phyloP scores from a whole-genome alignment of 1,139 yeast species.

The Diutina catenulata region DNA sequence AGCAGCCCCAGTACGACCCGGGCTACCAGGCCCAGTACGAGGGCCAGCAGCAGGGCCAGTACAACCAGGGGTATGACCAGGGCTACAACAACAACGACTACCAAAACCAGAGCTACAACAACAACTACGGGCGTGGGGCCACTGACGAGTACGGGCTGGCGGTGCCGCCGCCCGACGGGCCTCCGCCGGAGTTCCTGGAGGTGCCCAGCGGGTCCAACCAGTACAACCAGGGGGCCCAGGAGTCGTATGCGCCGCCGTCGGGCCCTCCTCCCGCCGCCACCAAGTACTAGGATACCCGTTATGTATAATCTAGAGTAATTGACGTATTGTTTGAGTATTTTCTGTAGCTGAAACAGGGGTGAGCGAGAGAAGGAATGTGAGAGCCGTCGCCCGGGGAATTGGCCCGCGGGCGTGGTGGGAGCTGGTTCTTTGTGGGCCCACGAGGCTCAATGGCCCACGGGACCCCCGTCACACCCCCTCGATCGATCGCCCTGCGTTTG shows the following conservation, averaged over 20 bases:
- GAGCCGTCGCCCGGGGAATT: too few relatives aligned
- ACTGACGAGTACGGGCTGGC: too few relatives aligned
- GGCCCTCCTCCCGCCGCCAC: slow-evolving; percentile 5
- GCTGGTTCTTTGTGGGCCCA: too few relatives aligned
- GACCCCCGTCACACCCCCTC: too few relatives aligned
- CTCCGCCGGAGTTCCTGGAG: background rate
- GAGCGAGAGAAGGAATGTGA: too few relatives aligned
- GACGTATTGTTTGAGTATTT: background rate
- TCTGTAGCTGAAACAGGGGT: too few relatives aligned
- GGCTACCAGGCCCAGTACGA: too few relatives aligned
- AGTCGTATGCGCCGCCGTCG: slow-evolving; percentile 1
- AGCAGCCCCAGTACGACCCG: background rate
- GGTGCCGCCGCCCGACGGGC: background rate
- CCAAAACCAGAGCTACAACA: background rate
- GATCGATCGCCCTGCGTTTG: too few relatives aligned
- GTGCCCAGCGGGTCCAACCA: background rate
- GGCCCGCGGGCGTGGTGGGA: too few relatives aligned
- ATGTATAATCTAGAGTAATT: background rate
- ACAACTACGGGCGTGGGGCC: too few relatives aligned
- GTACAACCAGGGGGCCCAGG: background rate
- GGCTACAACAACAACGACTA: background rate
- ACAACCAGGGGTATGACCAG: background rate
- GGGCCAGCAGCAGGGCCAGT: background rate
- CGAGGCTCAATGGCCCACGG: too few relatives aligned
- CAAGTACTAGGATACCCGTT: background rate